Base-by-base conservation (phyloP, 495 filamentous ascomycete species). In the Aspergillus incahuasiensis region DNA sequence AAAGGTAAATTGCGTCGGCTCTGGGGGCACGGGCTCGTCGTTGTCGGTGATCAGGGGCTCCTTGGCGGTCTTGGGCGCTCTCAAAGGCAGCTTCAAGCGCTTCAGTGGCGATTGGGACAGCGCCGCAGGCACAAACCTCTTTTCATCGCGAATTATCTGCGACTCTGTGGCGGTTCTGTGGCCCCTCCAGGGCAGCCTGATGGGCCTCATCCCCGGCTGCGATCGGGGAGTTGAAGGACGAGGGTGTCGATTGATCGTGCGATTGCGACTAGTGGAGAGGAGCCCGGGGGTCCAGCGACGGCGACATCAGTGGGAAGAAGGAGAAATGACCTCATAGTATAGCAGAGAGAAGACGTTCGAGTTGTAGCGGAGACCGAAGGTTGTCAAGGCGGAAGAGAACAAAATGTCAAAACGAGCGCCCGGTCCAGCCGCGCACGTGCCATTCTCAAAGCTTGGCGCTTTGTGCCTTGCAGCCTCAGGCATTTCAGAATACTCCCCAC, bases 1-100 rank as follows among this genome's bases (percentile, higher is more conserved):
- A 70, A 95, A 95, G 59, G 86, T 89, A 68, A 90, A 92, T 3
- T 89, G 82, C 60, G 81, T 88, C 8, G 76, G 54, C 16, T 56
- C 46, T 3, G 35, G 13, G 13, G 39, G 39, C 5, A 12, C 19
- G 21, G 16, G 7, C 1, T 56, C 54, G 28, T 56, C 50, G 12
- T 50, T 39, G 8, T 56, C 25, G 44, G 9, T n/a, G 0, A 28
- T 3, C 3, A 13, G 25, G 4, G 25, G 25, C 8, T 28, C 25
- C 8, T 28, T 28, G 25, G 25, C 25, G 25, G 25, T 28, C 25
- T 28, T 28, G 3, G 25, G 25, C 4, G 8, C 25, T 8, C 3
- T 28, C 25, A 3, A 28, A 8, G 25, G 25, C 8, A 28, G 8
- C 8, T 8, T 28, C 4, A 28, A 28, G 3, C 4, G 25, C 25